Evolutionary conservation across 1,284 basidiomycete genomes (phyloP).

Genomic region (Cystobasidiaceae sp.): DNA sequence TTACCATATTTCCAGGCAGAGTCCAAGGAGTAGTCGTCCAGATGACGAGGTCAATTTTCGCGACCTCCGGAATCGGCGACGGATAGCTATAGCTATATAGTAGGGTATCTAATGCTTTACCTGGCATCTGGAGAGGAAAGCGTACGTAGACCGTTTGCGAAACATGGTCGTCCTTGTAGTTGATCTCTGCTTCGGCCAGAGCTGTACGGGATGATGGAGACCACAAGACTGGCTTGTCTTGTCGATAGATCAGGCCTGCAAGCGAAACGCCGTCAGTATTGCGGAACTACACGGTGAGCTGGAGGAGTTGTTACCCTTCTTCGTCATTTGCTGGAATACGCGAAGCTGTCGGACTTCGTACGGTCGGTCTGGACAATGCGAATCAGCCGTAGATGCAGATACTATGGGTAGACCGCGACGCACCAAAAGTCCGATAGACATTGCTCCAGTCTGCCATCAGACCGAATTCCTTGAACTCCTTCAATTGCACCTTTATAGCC

Average conservation of each 20-base stretch:
- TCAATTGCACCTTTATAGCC: slow-evolving; percentile 70
- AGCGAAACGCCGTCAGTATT: neutral
- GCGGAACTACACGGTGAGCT: neutral
- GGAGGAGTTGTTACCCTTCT: slow-evolving; percentile 55
- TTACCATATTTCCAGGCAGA: slow-evolving; percentile 86
- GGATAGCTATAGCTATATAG: slow-evolving; percentile 12
- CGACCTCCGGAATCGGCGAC: slow-evolving; percentile 13
- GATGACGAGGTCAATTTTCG: slow-evolving; percentile 62
- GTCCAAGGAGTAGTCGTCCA: slow-evolving; percentile 99
- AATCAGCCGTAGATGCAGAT: neutral
- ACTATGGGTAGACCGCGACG: slow-evolving; percentile 37
- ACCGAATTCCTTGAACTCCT: slow-evolving; percentile 74
- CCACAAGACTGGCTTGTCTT: slow-evolving; percentile 87
- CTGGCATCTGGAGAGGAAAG: slow-evolving; percentile 55
- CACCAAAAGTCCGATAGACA: slow-evolving; percentile 79
- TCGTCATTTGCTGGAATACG: slow-evolving; percentile 84
- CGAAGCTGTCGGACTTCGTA: slow-evolving; percentile 86
- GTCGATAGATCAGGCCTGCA: slow-evolving; percentile 73
- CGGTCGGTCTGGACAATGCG: slow-evolving; percentile 31
- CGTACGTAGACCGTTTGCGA: slow-evolving; percentile 83
- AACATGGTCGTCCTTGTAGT: slow-evolving; percentile 81
- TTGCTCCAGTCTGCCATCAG: slow-evolving; percentile 88
- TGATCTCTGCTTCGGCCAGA: slow-evolving; percentile 89
- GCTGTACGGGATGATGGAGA: slow-evolving; percentile 93
- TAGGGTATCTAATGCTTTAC: slow-evolving; percentile 31